Conservation (phyloP, 1,139 yeast genomes). For the Blastobotrys persicus region DNA sequence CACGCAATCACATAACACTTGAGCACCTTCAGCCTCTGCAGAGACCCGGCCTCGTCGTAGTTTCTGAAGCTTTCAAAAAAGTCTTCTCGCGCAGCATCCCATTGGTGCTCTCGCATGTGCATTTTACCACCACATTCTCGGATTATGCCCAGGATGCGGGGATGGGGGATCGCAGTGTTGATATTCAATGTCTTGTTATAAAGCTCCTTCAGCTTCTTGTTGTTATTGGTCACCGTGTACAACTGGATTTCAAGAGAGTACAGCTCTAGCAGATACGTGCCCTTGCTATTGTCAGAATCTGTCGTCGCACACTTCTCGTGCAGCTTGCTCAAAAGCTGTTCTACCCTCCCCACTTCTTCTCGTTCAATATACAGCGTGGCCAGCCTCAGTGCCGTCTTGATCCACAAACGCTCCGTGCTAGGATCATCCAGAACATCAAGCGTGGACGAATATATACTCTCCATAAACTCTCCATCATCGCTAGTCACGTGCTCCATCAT, state of each 20-base stretch:
- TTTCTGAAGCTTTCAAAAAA: conserved; percentile 73
- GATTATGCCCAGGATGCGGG: conserved; percentile 65
- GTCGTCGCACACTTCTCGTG: conserved; percentile 30
- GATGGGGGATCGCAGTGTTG: conserved; percentile 70
- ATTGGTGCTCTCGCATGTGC: conserved; percentile 56
- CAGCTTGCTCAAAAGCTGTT: conserved; percentile 42
- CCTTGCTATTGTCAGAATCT: conserved; percentile 29
- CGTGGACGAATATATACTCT: conserved; percentile 33
- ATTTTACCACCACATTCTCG: conserved; percentile 75
- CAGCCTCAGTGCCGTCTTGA: conserved; percentile 53
- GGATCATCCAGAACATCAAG: conserved; percentile 30
- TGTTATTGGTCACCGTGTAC: conserved; percentile 42
- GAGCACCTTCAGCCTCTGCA: conserved; percentile 51
- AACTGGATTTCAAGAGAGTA: conserved; percentile 65
- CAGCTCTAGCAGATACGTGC: conserved; percentile 51
- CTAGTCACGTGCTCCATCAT: conserved; percentile 42
- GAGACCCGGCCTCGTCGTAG: conserved; percentile 77
- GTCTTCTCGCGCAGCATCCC: conserved; percentile 59
- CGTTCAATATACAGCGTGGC: conserved; percentile 49
- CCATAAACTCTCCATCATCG: conserved; percentile 30
- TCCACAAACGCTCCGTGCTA: conserved; percentile 53
- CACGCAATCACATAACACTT: conserved; percentile 64
- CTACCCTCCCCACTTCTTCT: conserved; percentile 41
- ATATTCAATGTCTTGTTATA: conserved; percentile 50
- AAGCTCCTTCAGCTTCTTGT: conserved; percentile 45